A percentile compares a stretch with the other conserved stretches of the same genome.
phyloP scores from a whole-genome alignment of 257 asterid genomes.

The Knoxia roxburghii region DNA sequence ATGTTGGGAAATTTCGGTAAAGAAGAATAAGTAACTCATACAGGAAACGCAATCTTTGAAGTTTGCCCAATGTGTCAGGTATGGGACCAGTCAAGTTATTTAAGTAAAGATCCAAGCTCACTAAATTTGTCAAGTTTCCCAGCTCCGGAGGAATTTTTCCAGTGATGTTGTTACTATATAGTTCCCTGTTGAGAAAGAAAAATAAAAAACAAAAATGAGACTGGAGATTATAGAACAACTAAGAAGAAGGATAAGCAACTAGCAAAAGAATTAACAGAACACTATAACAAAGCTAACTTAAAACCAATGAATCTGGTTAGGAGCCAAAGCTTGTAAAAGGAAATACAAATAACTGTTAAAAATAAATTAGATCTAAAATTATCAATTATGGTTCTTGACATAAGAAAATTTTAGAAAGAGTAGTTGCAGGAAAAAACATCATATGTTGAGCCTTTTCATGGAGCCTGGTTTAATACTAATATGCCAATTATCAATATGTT shows the following conservation, averaged over 20 bases:
- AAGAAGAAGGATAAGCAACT: not conserved
- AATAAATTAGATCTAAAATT: not conserved
- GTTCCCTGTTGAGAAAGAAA: conserved; percentile 58
- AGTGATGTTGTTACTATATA: conserved; percentile 76
- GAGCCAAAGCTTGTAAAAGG: not conserved
- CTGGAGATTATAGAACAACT: not conserved
- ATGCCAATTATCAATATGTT: not conserved
- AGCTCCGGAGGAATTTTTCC: conserved; percentile 80
- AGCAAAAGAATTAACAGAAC: not conserved
- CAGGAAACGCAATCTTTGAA: conserved; percentile 78
- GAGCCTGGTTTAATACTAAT: not conserved
- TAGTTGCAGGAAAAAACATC: not conserved
- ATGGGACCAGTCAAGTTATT: conserved; percentile 64
- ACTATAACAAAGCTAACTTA: not conserved
- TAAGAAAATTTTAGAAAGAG: not conserved
- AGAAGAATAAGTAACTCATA: conserved; percentile 26
- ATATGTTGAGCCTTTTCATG: not conserved
- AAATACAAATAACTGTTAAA: not conserved
- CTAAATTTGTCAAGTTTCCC: conserved; percentile 79
- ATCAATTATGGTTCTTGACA: not conserved
- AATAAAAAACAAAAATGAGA: not conserved
- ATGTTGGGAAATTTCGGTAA: not conserved
- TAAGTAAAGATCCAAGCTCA: conserved; percentile 94
- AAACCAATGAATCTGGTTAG: not conserved
- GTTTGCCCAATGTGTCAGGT: conserved; percentile 67